phyloP scores from a whole-genome alignment of 768 basidiomycete species.

The Termitomyces sp. region DNA sequence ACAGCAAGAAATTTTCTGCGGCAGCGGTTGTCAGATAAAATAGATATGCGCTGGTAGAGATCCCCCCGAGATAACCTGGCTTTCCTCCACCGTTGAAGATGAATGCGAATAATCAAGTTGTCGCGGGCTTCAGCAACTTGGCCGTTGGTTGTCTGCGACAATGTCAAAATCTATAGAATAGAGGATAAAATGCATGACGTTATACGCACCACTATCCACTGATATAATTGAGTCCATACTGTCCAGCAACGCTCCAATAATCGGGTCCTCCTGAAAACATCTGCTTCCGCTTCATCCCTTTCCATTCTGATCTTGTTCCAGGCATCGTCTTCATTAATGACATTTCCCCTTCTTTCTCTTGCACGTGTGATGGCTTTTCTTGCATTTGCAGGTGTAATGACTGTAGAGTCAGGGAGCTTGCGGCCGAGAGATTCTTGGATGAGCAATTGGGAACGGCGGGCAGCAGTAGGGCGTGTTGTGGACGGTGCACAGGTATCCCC shows the following conservation, averaged over 20 bases:
- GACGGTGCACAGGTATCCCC: slow-evolving; percentile 26
- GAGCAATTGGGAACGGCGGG: slow-evolving; percentile 18
- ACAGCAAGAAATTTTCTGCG: slow-evolving; percentile 34
- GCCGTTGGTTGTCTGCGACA: slow-evolving; percentile 55
- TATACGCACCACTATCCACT: slow-evolving; percentile 67
- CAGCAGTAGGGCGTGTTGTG: slow-evolving; percentile 37
- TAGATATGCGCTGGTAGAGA: slow-evolving; percentile 35
- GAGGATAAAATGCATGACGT: background rate
- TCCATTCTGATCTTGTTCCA: slow-evolving; percentile 75
- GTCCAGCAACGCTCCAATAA: slow-evolving; percentile 70
- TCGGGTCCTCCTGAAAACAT: slow-evolving; percentile 56
- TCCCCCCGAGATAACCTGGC: slow-evolving; percentile 30
- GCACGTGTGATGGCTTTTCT: slow-evolving; percentile 23
- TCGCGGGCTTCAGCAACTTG: slow-evolving; percentile 71
- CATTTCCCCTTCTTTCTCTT: slow-evolving; percentile 40
- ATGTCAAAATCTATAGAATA: background rate
- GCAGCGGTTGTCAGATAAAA: slow-evolving; percentile 37
- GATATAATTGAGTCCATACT: slow-evolving; percentile 65
- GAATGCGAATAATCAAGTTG: slow-evolving; percentile 52
- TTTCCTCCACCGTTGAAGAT: slow-evolving; percentile 58
- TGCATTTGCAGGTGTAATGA: slow-evolving; percentile 17
- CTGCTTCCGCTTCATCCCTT: slow-evolving; percentile 68
- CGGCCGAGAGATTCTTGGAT: slow-evolving; percentile 14
- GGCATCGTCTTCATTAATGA: slow-evolving; percentile 66
- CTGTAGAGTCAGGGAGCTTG: slow-evolving; percentile 12